phyloP scores from a whole-genome alignment of 164 flowering plant species.

The Umbellularia californica region DNA sequence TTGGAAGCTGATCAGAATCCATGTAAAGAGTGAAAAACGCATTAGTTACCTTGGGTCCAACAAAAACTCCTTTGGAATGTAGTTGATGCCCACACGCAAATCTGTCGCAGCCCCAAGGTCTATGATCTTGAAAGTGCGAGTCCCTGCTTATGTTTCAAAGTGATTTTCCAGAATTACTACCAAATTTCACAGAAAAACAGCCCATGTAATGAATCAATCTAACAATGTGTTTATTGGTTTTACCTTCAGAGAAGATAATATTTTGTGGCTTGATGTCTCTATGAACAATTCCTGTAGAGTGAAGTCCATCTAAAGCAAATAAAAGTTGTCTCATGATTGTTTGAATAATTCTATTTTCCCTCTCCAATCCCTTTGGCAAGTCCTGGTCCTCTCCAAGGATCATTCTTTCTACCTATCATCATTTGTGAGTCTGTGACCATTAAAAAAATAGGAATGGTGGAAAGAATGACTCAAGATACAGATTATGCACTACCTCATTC shows the following conservation, averaged over 20 bases:
- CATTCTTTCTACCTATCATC: constrained; percentile 72
- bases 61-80: constrained; percentile 92
- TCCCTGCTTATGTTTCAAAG: constrained; percentile 41
- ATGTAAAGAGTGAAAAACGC: background rate
- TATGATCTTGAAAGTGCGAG: constrained; percentile 91
- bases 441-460: background rate
- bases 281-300: constrained; percentile 95
- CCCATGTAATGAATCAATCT: background rate
- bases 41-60: constrained; percentile 80
- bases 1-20: background rate
- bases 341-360: constrained; percentile 90
- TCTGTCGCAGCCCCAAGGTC: constrained; percentile 99
- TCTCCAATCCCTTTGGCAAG: constrained; percentile 82
- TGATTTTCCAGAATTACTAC: background rate
- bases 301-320: constrained; percentile 95
- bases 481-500: too few species aligned
- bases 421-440: background rate
- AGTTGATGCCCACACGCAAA: constrained; percentile 95
- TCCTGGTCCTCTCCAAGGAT: constrained; percentile 76
- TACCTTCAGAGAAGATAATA: constrained; percentile 92
- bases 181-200: background rate
- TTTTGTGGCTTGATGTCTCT: constrained; percentile 98
- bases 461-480: background rate
- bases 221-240: background rate
- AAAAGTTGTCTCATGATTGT: constrained; percentile 79